These are phyloP conservation scores for Acephala macrosclerotiorum DNA, from an alignment of 2,329 filamentous ascomycete genomes.

Conservation along the genomic window DNA sequence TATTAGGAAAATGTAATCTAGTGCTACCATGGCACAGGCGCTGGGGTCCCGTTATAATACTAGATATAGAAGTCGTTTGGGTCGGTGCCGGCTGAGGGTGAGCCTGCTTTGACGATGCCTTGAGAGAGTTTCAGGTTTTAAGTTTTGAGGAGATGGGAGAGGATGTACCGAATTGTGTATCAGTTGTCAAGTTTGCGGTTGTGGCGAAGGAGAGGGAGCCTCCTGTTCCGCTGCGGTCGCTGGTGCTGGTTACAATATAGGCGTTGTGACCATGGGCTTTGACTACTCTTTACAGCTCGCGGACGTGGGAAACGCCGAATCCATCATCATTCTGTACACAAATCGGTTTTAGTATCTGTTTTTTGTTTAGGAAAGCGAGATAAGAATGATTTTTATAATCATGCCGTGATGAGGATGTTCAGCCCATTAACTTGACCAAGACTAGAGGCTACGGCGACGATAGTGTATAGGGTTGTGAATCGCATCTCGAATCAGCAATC, in stretches of 20 bases:
- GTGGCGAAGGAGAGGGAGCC: constrained; percentile 53
- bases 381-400: constrained; percentile 2
- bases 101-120: constrained; percentile 53
- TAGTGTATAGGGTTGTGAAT: too few relatives aligned
- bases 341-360: neutral
- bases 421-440: constrained; percentile 24
- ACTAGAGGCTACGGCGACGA: too few relatives aligned
- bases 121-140: neutral
- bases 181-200: constrained; percentile 48
- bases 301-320: constrained; percentile 51
- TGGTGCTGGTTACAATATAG: constrained; percentile 50
- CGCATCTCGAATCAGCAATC: too few relatives aligned
- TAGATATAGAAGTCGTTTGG: constrained; percentile 61
- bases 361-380: neutral
- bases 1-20: constrained; percentile 61
- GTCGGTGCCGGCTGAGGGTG: constrained; percentile 57
- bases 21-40: constrained; percentile 61
- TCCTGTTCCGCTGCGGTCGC: constrained; percentile 54
- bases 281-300: constrained; percentile 49
- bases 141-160: neutral
- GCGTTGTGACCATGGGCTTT: constrained; percentile 49
- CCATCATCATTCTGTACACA: constrained; percentile 47
- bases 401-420: constrained; percentile 33
- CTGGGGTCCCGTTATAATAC: constrained; percentile 68
- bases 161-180: constrained; percentile 49